phyloP scores from a whole-genome alignment of 441 rosid genomes.

The Theobroma grandiflorum region DNA sequence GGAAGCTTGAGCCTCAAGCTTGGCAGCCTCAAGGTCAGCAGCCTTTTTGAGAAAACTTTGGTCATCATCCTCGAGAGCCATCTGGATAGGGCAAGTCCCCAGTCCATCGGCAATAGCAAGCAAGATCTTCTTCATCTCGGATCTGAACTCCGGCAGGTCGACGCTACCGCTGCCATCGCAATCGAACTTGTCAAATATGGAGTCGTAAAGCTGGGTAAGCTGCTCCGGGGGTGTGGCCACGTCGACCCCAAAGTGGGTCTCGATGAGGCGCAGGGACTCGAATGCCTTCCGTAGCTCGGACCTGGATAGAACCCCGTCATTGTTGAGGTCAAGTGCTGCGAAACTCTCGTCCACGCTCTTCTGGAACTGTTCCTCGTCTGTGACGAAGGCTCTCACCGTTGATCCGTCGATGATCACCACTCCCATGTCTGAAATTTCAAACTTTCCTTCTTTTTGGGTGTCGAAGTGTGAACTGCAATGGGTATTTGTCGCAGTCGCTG shows the following conservation, averaged over 20 bases:
- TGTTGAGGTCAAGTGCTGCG: constrained; percentile 64
- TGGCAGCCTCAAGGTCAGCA: constrained; percentile 87
- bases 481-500: too few species aligned
- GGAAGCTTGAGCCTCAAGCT: constrained; percentile 38
- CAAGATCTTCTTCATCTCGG: constrained; percentile 81
- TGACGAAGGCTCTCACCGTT: constrained; percentile 72
- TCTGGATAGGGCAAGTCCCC: constrained; percentile 79
- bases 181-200: constrained; percentile 82
- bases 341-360: constrained; percentile 65
- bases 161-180: constrained; percentile 65
- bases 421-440: constrained; percentile 45
- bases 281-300: constrained; percentile 79
- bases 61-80: constrained; percentile 77
- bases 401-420: constrained; percentile 85
- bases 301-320: constrained; percentile 78
- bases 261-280: constrained; percentile 77
- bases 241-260: constrained; percentile 78
- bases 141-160: constrained; percentile 71
- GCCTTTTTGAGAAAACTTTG: constrained; percentile 69
- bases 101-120: constrained; percentile 90
- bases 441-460: background rate
- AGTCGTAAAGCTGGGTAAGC: constrained; percentile 70
- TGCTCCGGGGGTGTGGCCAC: constrained; percentile 66
- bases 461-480: background rate
- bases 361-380: constrained; percentile 65